Percentiles rank a stretch among this genome's conserved stretches.
These are phyloP conservation scores for Priceomyces carsonii DNA, from an alignment of 805 yeast genomes.

Conservation along the genomic window DNA sequence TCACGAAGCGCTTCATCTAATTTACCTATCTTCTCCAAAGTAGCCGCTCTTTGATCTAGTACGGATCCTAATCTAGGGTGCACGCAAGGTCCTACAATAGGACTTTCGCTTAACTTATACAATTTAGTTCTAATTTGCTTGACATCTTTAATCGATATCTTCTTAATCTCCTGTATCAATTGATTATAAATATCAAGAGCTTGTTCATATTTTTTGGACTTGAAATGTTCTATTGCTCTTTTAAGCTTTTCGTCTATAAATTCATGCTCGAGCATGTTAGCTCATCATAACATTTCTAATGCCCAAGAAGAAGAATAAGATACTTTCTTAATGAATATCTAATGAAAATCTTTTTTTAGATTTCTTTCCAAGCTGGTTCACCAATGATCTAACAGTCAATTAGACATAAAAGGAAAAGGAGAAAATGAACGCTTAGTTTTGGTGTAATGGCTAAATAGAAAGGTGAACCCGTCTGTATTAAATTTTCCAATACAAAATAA, in stretches of 20 bases:
- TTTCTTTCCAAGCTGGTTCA: no score
- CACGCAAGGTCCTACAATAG: conserved; percentile 27
- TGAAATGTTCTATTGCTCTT: conserved; percentile 32
- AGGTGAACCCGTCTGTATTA: no score
- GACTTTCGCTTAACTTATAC: conserved; percentile 22
- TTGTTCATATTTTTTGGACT: conserved; percentile 23
- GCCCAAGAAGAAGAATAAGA: no score
- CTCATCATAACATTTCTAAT: no score
- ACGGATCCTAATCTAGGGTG: conserved; percentile 39
- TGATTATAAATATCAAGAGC: conserved; percentile 31
- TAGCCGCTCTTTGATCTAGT: conserved; percentile 52
- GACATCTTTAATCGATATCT: conserved; percentile 14
- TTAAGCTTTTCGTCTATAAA: conserved; percentile 28
- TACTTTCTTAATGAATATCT: no score
- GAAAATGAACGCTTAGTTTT: no score
- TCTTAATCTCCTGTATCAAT: conserved; percentile 18
- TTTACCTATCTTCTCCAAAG: conserved; percentile 41
- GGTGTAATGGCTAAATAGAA: no score
- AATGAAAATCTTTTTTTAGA: no score
- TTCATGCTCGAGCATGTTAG: conserved; percentile 17
- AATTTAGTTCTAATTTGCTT: conserved; percentile 15
- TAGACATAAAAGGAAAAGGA: no score
- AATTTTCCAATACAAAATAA: no score
- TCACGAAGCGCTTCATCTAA: conserved; percentile 36
- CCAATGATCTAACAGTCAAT: no score